Evolutionary conservation across 176 grass and related monocot species (phyloP).

Genomic region (Phoenix roebelenii): DNA sequence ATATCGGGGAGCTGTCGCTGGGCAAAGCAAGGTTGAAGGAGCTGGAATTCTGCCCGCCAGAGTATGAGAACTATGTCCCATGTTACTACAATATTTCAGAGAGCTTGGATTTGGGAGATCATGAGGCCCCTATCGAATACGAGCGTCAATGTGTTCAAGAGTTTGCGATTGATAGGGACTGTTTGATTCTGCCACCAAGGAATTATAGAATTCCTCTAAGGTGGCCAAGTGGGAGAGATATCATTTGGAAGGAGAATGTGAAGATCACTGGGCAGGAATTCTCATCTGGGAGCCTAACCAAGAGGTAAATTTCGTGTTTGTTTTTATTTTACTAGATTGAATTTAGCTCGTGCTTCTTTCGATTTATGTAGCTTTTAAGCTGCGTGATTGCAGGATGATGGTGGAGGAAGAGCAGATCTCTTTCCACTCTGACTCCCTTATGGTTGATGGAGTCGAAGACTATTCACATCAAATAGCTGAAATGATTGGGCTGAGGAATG

Average conservation of each 20-base stretch:
- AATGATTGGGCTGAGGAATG: constrained; percentile 91
- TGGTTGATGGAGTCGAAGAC: constrained; percentile 92
- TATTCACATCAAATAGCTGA: constrained; percentile 95
- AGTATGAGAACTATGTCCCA: constrained; percentile 73
- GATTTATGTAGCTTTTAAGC: constrained; percentile 19
- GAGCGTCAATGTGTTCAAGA: constrained; percentile 58
- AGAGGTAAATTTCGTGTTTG: constrained; percentile 31
- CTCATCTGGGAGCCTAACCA: constrained; percentile 93
- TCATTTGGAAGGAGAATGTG: constrained; percentile 99
- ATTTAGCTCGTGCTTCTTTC: not conserved
- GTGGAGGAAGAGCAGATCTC: constrained; percentile 99
- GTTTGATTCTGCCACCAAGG: constrained; percentile 63
- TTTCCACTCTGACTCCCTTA: constrained; percentile 68
- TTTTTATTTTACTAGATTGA: not conserved
- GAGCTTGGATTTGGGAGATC: constrained; percentile 63
- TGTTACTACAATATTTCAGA: constrained; percentile 94
- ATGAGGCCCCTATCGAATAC: constrained; percentile 43
- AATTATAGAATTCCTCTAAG: constrained; percentile 79
- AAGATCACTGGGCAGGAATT: constrained; percentile 94
- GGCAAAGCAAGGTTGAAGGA: constrained; percentile 64
- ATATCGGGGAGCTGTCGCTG: constrained; percentile 71
- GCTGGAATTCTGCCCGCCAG: constrained; percentile 45
- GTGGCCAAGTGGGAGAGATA: constrained; percentile 88
- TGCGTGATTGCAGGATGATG: constrained; percentile 68
- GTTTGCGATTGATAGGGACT: constrained; percentile 17